Evolutionary conservation across 345 rosid species (phyloP).

Genomic region (Combretum micranthum): DNA sequence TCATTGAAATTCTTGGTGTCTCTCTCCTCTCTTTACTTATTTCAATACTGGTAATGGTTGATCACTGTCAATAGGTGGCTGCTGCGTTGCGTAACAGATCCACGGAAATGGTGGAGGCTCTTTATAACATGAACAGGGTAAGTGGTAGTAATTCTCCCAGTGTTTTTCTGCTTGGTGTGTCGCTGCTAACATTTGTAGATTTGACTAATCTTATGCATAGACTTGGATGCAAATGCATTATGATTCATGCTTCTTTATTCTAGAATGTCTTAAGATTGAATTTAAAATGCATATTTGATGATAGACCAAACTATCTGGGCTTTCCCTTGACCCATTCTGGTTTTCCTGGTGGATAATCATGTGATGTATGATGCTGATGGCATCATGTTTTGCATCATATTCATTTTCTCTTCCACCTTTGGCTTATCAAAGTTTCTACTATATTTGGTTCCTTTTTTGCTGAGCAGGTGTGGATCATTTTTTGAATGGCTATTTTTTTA

Average conservation of each 20-base stretch:
- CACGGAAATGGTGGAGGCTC: slow-evolving; percentile 85
- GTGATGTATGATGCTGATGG: too few relatives aligned
- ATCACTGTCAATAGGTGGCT: slow-evolving; percentile 47
- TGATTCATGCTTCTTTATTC: too few relatives aligned
- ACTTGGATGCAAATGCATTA: too few relatives aligned
- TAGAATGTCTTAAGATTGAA: too few relatives aligned
- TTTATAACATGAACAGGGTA: slow-evolving; percentile 80
- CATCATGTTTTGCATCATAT: too few relatives aligned
- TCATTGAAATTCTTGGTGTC: neutral
- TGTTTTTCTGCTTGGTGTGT: neutral
- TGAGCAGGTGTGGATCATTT: slow-evolving; percentile 1
- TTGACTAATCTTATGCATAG: neutral
- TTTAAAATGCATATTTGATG: too few relatives aligned
- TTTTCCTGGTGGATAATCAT: too few relatives aligned
- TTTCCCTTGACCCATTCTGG: too few relatives aligned
- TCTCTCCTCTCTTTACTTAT: neutral
- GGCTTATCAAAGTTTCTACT: too few relatives aligned
- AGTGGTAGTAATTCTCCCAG: slow-evolving; percentile 1
- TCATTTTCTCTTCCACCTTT: too few relatives aligned
- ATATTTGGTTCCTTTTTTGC: neutral
- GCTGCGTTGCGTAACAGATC: slow-evolving; percentile 60
- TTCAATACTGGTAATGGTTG: slow-evolving; percentile 3
- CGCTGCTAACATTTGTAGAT: neutral
- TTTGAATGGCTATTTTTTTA: slow-evolving; percentile 4
- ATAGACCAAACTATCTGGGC: too few relatives aligned